Evolutionary conservation across 257 asterid genomes (phyloP), one percentile per base, ranked within the genome.

Genomic region (Penstemon barbatus): DNA sequence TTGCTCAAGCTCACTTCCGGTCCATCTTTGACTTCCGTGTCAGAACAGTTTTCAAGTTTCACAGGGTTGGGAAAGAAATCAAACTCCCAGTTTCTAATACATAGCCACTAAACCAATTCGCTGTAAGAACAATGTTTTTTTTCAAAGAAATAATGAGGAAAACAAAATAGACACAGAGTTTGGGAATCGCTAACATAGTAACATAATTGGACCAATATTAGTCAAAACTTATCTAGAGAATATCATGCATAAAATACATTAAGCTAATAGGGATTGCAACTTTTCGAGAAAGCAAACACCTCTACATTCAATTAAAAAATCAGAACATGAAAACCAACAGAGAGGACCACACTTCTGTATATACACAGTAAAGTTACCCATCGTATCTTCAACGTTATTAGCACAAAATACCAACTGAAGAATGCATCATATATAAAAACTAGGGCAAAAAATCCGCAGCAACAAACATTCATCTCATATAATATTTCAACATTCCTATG

Each of bases 381-480:
- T 45, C 42, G 49, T 46, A 57, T 40, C 42, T 48, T 8, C 66
- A 72, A 56, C 39, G 45, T 45, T 44, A 40, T 42, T 8, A 46
- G 3, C 12, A 46, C 52, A 46, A 46, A 4, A 46, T 46, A 6
- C 12, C 11, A 46, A 46, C 3, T 46, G n/a, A 46, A 46, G 52
- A 7, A 3, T 46, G 52, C 6, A 33, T n/a, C 0, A 19, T 15
- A 54, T 54, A 13, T 42, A 36, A 7, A 57, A 7, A 5, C 38
- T 8, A 57, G 9, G 0, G 43, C 61, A 57, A 9, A 42, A 42
- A 7, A 33, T 2, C 5, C 7, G 10, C 18, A 50, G 54, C 13
- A 25, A 11, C 65, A 68, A 5, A 44, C 69, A 58, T 50, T 52
- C 51, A 65, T 78, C 39, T n/a, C 74, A 60, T 18, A n/a, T 12